Percentiles rank a stretch among this genome's conserved stretches.
Evolutionary conservation across 2,329 filamentous ascomycete species (phyloP).

Genomic region (Pezicula carpinea): DNA sequence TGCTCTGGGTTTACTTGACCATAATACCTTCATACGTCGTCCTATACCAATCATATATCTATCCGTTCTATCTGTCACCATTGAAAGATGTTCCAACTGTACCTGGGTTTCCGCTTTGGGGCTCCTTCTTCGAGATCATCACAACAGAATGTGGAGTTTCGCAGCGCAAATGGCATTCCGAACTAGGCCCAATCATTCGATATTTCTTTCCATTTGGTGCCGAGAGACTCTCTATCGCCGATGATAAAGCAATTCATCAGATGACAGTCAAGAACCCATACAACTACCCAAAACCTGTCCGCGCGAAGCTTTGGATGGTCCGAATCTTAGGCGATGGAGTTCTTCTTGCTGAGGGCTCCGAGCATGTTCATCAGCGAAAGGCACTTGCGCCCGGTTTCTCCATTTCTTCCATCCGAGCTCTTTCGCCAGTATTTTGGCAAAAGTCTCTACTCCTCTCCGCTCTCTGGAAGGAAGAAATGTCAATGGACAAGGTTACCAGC

Average conservation of each 20-base stretch:
- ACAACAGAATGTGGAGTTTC: constrained; percentile 36
- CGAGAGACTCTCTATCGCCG: constrained; percentile 38
- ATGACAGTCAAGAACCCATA: constrained; percentile 53
- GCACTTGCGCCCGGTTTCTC: constrained; percentile 75
- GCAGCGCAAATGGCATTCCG: constrained; percentile 37
- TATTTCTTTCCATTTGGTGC: constrained; percentile 42
- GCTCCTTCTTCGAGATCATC: constrained; percentile 38
- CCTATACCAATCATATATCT: constrained; percentile 34
- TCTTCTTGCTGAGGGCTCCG: constrained; percentile 70
- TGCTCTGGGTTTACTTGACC: constrained; percentile 12
- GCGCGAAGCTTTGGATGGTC: constrained; percentile 50
- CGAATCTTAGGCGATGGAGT: constrained; percentile 67
- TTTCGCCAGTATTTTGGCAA: constrained; percentile 77
- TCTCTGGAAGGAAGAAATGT: constrained; percentile 47
- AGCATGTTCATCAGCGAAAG: constrained; percentile 54
- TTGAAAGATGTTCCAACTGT: constrained; percentile 39
- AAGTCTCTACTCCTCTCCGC: constrained; percentile 54
- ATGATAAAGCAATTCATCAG: constrained; percentile 39
- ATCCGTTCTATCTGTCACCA: constrained; percentile 37
- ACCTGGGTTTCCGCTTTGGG: constrained; percentile 36
- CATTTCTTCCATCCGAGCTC: constrained; percentile 75
- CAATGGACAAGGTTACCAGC: constrained; percentile 22
- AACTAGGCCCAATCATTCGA: constrained; percentile 37
- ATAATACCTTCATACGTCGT: constrained; percentile 27
- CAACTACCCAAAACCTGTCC: constrained; percentile 59